phyloP scores from a whole-genome alignment of 2,329 filamentous ascomycete species.

The Epichloe bromicola region DNA sequence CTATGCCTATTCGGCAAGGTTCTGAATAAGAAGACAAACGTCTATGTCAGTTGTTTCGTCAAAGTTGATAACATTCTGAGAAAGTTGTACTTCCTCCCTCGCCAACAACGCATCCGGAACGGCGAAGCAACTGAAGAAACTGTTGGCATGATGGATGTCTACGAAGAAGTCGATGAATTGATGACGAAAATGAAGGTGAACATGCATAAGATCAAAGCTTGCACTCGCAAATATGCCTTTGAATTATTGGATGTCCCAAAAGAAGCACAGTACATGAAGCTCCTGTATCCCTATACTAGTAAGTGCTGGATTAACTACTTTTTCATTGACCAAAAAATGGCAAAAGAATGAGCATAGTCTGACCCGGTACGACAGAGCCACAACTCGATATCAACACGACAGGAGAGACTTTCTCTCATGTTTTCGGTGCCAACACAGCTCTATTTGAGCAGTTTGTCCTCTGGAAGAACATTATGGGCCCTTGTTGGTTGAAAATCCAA shows the following conservation, averaged over 20 bases:
- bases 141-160: conserved; percentile 79
- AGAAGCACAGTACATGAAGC: conserved; percentile 83
- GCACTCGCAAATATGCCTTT: conserved; percentile 86
- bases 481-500: conserved; percentile 89
- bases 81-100: conserved; percentile 86
- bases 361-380: conserved; percentile 35
- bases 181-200: conserved; percentile 79
- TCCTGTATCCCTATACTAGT: conserved; percentile 90
- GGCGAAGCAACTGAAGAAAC: conserved; percentile 62
- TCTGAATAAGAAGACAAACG: conserved; percentile 68
- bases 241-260: conserved; percentile 78
- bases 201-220: conserved; percentile 89
- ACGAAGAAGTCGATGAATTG: conserved; percentile 72
- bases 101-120: conserved; percentile 42
- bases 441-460: conserved; percentile 97
- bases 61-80: conserved; percentile 91
- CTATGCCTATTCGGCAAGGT: conserved; percentile 95
- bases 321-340: neutral
- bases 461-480: conserved; percentile 98
- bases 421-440: conserved; percentile 86
- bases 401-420: conserved; percentile 84
- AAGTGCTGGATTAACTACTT: conserved; percentile 7
- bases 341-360: conserved; percentile 5
- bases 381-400: conserved; percentile 54
- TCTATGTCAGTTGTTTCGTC: conserved; percentile 83